These are phyloP conservation scores for Colletotrichum simmondsii DNA, from an alignment of 2,329 filamentous ascomycete species.

Conservation along the genomic window DNA sequence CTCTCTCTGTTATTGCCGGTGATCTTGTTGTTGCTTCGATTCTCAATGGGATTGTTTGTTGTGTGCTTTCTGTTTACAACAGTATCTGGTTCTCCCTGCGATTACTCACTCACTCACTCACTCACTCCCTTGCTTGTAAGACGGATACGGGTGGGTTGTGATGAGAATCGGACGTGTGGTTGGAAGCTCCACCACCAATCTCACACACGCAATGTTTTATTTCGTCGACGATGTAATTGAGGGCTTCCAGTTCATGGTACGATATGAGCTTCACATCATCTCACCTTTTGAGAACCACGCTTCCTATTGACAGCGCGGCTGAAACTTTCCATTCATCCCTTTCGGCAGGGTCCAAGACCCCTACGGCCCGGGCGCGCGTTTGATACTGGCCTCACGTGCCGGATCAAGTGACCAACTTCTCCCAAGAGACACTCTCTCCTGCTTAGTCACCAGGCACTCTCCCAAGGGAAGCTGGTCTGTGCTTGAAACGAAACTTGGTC, in stretches of 20 bases:
- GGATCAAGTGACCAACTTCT: background rate
- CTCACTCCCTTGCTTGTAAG: slow-evolving; percentile 19
- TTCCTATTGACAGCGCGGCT: slow-evolving; percentile 13
- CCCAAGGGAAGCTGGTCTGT: background rate
- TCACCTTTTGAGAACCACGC: slow-evolving; percentile 21
- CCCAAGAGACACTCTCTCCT: background rate
- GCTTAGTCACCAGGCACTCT: background rate
- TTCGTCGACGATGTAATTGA: background rate
- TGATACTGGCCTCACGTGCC: background rate
- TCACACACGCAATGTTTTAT: background rate
- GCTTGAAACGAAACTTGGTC: slow-evolving; percentile 16
- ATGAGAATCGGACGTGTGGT: background rate
- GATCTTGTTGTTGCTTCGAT: no score
- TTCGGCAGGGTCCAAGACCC: slow-evolving; percentile 17
- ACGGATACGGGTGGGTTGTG: background rate
- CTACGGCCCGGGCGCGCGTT: background rate
- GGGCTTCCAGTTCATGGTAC: slow-evolving; percentile 2
- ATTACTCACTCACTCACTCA: background rate
- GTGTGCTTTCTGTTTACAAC: background rate
- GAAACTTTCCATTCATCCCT: slow-evolving; percentile 28
- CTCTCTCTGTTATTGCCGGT: background rate
- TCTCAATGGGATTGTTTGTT: background rate
- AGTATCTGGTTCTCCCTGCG: background rate
- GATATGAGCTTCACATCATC: slow-evolving; percentile 13
- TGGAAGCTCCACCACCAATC: background rate